Percentiles rank a stretch among this genome's conserved stretches.
These are phyloP conservation scores for Leccinum olivaceopallidum DNA, from an alignment of 768 basidiomycete species.

Conservation along the genomic window DNA sequence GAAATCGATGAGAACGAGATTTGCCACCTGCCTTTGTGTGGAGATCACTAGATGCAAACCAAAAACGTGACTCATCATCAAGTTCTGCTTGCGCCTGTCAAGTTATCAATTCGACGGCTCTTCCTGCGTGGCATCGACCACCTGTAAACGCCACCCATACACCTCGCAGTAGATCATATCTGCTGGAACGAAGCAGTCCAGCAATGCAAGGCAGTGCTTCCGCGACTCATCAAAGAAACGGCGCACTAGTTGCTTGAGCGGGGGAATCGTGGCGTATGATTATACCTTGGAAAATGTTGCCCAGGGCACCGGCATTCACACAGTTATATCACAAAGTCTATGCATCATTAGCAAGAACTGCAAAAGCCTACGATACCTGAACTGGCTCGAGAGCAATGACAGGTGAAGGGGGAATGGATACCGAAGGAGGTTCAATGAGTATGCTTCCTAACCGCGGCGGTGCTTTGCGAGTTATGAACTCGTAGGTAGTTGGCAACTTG, in stretches of 20 bases:
- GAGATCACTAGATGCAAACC: background rate
- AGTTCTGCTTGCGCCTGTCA: background rate
- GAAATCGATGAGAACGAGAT: background rate
- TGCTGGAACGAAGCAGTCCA: too few relatives aligned
- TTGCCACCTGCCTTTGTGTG: background rate
- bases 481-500: conserved; percentile 85
- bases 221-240: background rate
- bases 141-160: background rate
- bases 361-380: conserved; percentile 10
- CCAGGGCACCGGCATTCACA: background rate
- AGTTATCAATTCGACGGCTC: too few relatives aligned
- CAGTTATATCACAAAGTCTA: conserved; percentile 3
- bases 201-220: background rate
- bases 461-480: conserved; percentile 72
- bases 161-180: too few relatives aligned
- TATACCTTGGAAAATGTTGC: background rate
- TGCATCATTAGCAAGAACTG: conserved; percentile 1
- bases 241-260: background rate
- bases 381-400: conserved; percentile 14
- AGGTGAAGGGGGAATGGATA: conserved; percentile 11
- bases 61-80: background rate
- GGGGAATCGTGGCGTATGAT: background rate
- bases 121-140: too few relatives aligned
- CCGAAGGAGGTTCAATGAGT: conserved; percentile 44
- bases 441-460: conserved; percentile 76